Base-by-base conservation (phyloP, 805 yeast species). In the Schwanniomyces yamadae region DNA sequence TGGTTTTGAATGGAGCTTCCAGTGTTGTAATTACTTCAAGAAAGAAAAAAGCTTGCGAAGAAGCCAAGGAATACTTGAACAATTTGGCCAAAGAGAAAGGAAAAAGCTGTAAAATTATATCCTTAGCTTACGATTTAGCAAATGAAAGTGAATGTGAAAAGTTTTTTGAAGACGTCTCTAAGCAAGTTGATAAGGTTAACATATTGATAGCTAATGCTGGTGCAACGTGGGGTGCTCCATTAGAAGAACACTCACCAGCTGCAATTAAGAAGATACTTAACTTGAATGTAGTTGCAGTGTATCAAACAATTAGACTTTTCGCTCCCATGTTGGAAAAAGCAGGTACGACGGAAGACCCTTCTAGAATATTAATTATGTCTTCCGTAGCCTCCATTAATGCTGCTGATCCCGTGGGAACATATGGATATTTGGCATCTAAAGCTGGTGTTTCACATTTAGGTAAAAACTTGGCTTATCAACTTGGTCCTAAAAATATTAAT, bases 181-280 rank as follows among this genome's bases (percentile, higher is more conserved):
- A 59, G 38, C 53, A 51, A 14, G 72, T 74, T 17, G 55, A 57
- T 12, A 65, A 69, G 48, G 69, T 82, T 23, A 78, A 83, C 55
- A 80, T 83, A 41, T 66, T 83, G 43, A 69, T 81, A 48, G 86
- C 89, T 32, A 84, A 83, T 50, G 90, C 91, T 5, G 91, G 91
- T 20, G 88, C 89, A 6, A 61, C 82, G 10, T 83, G 90, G 90
- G 90, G 89, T 13, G 81, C 78, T 1, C 75, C 75, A 9, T 57
- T 84, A 32, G 78, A 68, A 24, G 59, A 62, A 8, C 89, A 84
- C 50, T 78, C 86, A 3, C 77, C 77, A 19, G 41, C 60, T 3
- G 87, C 85, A 1, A 55, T 83, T 45, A 75, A 71, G 45, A 82
- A 82, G 55, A 82, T 84, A 5, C 54, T 82, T 52, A 72, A 70